Evolutionary conservation across 805 yeast species (phyloP).

Genomic region (Schwanniomyces yamadae): DNA sequence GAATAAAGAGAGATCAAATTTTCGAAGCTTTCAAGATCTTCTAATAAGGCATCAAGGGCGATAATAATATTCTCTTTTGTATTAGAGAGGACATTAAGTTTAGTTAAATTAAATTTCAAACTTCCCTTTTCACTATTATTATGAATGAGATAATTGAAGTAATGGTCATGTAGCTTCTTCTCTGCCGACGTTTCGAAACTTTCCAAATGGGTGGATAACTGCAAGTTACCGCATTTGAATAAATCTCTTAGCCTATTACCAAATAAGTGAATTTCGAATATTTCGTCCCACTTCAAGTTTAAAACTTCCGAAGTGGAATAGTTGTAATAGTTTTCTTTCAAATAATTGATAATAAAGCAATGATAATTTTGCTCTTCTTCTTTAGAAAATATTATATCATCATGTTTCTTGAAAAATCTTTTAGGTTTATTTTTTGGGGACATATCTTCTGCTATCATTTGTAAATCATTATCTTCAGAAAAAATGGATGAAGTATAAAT

Average conservation of each 20-base stretch:
- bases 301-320: slow-evolving; percentile 5
- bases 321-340: slow-evolving; percentile 5
- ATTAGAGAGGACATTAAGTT: background rate
- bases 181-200: background rate
- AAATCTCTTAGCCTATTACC: slow-evolving; percentile 15
- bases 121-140: slow-evolving; percentile 19
- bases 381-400: background rate
- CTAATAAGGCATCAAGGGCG: background rate
- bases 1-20: slow-evolving; percentile 16
- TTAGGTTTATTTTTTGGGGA: background rate
- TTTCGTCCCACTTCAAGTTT: slow-evolving; percentile 14
- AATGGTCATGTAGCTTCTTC: slow-evolving; percentile 5
- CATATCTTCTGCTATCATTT: background rate
- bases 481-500: slow-evolving; percentile 2
- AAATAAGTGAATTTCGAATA: slow-evolving; percentile 19
- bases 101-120: slow-evolving; percentile 9
- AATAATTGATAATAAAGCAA: slow-evolving; percentile 1
- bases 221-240: slow-evolving; percentile 6
- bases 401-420: slow-evolving; percentile 2
- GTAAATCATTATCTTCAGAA: slow-evolving; percentile 1
- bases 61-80: background rate
- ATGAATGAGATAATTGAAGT: slow-evolving; percentile 13
- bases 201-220: background rate
- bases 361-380: slow-evolving; percentile 5
- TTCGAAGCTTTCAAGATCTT: slow-evolving; percentile 12